These are phyloP conservation scores for Penicillium ochrochloron DNA, from an alignment of 495 filamentous ascomycete species.

Conservation along the genomic window DNA sequence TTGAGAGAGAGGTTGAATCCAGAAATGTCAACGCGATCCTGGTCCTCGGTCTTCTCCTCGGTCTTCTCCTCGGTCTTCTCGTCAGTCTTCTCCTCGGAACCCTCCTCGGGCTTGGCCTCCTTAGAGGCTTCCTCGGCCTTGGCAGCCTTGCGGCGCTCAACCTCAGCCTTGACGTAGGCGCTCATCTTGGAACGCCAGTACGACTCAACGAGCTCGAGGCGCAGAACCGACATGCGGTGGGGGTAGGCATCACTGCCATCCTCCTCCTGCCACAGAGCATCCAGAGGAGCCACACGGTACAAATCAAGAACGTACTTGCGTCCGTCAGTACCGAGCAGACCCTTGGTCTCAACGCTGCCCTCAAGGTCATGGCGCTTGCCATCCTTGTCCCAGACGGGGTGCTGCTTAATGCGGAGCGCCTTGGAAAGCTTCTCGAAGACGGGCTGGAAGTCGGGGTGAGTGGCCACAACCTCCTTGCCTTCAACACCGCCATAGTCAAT, in stretches of 20 bases:
- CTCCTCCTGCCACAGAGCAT: slow-evolving; percentile 88
- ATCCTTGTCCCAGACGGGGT: slow-evolving; percentile 98
- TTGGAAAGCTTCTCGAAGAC: slow-evolving; percentile 90
- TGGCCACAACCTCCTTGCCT: slow-evolving; percentile 92
- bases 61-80: slow-evolving; percentile 37
- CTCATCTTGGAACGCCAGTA: slow-evolving; percentile 84
- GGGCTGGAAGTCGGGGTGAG: slow-evolving; percentile 80
- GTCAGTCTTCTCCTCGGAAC: slow-evolving; percentile 31
- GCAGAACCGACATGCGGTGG: slow-evolving; percentile 91
- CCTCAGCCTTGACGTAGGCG: slow-evolving; percentile 78
- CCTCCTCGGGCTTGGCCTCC: slow-evolving; percentile 42
- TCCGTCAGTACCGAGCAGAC: slow-evolving; percentile 94
- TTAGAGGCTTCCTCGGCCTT: slow-evolving; percentile 44
- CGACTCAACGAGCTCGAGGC: slow-evolving; percentile 85
- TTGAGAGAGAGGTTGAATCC: slow-evolving; percentile 88
- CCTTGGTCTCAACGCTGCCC: slow-evolving; percentile 97
- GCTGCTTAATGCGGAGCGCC: slow-evolving; percentile 85
- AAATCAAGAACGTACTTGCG: slow-evolving; percentile 96
- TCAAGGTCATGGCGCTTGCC: slow-evolving; percentile 88
- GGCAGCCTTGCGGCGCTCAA: slow-evolving; percentile 59
- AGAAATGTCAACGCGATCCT: slow-evolving; percentile 77
- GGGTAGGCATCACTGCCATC: slow-evolving; percentile 72
- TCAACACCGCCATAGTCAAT: slow-evolving; percentile 99
- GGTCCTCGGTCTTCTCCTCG: slow-evolving; percentile 46
- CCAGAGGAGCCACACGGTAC: slow-evolving; percentile 91